Evolutionary conservation across 441 rosid species (phyloP).

Genomic region (Geranium incanum): DNA sequence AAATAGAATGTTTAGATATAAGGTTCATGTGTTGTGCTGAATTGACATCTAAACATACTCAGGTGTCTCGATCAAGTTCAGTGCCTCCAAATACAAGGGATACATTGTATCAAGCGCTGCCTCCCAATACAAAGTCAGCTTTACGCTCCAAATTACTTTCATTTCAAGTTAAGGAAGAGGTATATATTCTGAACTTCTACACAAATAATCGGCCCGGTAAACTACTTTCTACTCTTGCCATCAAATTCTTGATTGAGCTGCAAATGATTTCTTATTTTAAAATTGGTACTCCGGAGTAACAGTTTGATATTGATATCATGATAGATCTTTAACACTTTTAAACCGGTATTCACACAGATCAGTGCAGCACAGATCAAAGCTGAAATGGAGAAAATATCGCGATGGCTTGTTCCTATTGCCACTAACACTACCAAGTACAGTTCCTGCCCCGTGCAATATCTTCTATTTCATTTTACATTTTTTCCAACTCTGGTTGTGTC

Average conservation of each 20-base stretch:
- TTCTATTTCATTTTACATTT: background rate
- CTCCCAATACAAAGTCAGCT: constrained; percentile 79
- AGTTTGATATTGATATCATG: background rate
- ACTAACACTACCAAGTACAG: constrained; percentile 84
- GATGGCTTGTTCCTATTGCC: constrained; percentile 84
- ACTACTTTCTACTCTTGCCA: background rate
- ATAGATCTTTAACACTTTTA: background rate
- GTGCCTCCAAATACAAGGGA: constrained; percentile 91
- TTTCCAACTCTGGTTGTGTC: background rate
- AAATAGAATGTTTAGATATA: background rate
- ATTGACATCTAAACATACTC: constrained; percentile 20
- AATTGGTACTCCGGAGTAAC: background rate
- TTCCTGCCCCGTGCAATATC: constrained; percentile 5
- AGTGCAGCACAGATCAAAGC: constrained; percentile 72
- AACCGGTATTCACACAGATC: constrained; percentile 39
- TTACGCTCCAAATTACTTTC: constrained; percentile 62
- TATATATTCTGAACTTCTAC: constrained; percentile 12
- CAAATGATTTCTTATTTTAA: background rate
- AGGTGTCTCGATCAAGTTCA: constrained; percentile 93
- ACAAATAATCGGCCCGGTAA: constrained; percentile 4
- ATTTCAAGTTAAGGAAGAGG: constrained; percentile 78
- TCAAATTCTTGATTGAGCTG: background rate
- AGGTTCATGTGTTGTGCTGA: background rate
- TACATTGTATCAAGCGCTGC: constrained; percentile 88
- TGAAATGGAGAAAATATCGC: constrained; percentile 61